phyloP scores from a whole-genome alignment of 352 stramenopile species.

The Globisporangium radiosum region DNA sequence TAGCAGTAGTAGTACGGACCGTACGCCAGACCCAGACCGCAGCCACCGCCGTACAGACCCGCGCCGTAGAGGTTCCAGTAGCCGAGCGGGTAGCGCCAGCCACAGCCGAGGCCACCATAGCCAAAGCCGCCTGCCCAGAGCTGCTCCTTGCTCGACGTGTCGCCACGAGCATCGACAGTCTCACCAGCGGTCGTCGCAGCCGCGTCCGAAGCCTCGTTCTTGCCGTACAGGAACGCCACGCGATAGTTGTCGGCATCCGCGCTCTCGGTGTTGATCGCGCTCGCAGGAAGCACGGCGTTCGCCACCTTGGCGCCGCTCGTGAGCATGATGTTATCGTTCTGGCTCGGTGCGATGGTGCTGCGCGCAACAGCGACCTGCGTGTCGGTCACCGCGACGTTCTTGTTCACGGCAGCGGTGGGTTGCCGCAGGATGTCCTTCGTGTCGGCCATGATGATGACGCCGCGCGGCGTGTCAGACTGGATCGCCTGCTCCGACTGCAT shows the following conservation, averaged over 20 bases:
- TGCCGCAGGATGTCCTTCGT: slow-evolving; percentile 16
- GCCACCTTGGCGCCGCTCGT: background rate
- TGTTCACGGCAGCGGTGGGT: slow-evolving; percentile 21
- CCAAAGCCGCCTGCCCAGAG: too few species aligned
- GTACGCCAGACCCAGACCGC: slow-evolving; percentile 5
- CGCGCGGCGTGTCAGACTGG: background rate
- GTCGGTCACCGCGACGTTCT: slow-evolving; percentile 18
- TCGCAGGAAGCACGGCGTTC: too few species aligned
- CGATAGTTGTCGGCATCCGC: background rate
- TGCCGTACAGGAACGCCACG: background rate
- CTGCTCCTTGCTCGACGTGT: too few species aligned
- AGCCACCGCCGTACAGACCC: slow-evolving; percentile 8
- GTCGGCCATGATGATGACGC: background rate
- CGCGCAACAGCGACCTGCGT: slow-evolving; percentile 14
- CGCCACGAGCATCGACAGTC: too few species aligned
- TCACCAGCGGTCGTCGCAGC: too few species aligned
- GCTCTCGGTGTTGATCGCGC: too few species aligned
- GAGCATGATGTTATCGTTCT: slow-evolving; percentile 2
- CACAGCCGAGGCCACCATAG: slow-evolving; percentile 6
- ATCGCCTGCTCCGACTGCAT: background rate
- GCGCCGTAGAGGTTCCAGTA: slow-evolving; percentile 16
- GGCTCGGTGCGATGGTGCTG: slow-evolving; percentile 2
- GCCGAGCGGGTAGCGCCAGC: slow-evolving; percentile 13
- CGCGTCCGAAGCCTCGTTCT: slow-evolving; percentile 1
- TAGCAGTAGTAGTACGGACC: slow-evolving; percentile 11